phyloP scores from a whole-genome alignment of 345 rosid species.

The Brassica napus region Da-Ae NC_063446.1:39028001-39028500 shows the following conservation, averaged over 20 bases:
- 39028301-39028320: constrained; percentile 9
- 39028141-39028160: not conserved
- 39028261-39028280: constrained; percentile 29
- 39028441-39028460: constrained; percentile 38
- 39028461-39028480: constrained; percentile 31
- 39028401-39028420: constrained; percentile 36
- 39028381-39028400: constrained; percentile 39
- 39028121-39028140: not conserved
- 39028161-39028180: not conserved
- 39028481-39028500: constrained; percentile 16
- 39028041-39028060: not conserved
- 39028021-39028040: not conserved
- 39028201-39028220: not conserved
- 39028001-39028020: not conserved
- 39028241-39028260: constrained; percentile 20
- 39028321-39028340: constrained; percentile 38
- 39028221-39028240: constrained; percentile 11
- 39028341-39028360: constrained; percentile 31
- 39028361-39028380: constrained; percentile 41
- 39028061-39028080: not conserved
- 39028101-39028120: not conserved
- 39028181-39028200: constrained; percentile 1
- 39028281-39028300: constrained; percentile 3
- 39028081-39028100: not conserved
- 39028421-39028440: constrained; percentile 32